Conservation (phyloP, 2,329 filamentous ascomycete species). For the Fusarium sp. region DNA sequence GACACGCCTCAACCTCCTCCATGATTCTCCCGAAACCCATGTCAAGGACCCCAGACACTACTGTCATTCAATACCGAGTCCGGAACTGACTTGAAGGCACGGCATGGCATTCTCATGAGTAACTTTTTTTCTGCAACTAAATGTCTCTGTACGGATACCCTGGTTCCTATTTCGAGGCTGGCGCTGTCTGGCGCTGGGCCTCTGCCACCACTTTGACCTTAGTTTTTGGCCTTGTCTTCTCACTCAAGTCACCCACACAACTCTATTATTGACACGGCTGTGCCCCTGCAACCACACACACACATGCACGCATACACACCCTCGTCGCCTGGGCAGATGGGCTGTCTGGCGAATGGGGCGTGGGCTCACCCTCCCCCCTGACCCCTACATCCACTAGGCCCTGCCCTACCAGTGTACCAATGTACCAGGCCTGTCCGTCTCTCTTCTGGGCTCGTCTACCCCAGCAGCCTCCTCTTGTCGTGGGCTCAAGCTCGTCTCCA, state of each 20-base stretch:
- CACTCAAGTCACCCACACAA: slow-evolving; percentile 9
- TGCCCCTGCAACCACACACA: slow-evolving; percentile 21
- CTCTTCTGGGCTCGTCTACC: slow-evolving; percentile 19
- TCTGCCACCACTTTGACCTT: slow-evolving; percentile 18
- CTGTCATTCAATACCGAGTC: slow-evolving; percentile 34
- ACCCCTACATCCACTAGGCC: slow-evolving; percentile 28
- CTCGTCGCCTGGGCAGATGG: slow-evolving; percentile 16
- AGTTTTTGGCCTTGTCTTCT: slow-evolving; percentile 25
- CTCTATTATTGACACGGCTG: slow-evolving; percentile 18
- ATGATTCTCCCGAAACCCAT: slow-evolving; percentile 29
- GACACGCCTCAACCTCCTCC: slow-evolving; percentile 33
- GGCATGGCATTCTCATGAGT: slow-evolving; percentile 30
- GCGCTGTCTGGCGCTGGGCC: slow-evolving; percentile 35
- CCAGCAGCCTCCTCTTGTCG: slow-evolving; percentile 26
- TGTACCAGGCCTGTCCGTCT: slow-evolving; percentile 26
- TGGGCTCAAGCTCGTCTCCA: slow-evolving; percentile 36
- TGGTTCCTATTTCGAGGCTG: slow-evolving; percentile 29
- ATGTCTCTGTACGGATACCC: slow-evolving; percentile 6
- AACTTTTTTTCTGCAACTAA: slow-evolving; percentile 28
- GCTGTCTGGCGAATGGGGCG: slow-evolving; percentile 32
- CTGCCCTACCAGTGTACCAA: slow-evolving; percentile 38
- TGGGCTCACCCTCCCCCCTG: slow-evolving; percentile 25
- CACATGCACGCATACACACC: slow-evolving; percentile 21
- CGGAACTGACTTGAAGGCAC: slow-evolving; percentile 30
- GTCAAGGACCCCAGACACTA: slow-evolving; percentile 27